Base-by-base conservation (phyloP, 768 basidiomycete genomes). In the Butyriboletus loyo region DNA sequence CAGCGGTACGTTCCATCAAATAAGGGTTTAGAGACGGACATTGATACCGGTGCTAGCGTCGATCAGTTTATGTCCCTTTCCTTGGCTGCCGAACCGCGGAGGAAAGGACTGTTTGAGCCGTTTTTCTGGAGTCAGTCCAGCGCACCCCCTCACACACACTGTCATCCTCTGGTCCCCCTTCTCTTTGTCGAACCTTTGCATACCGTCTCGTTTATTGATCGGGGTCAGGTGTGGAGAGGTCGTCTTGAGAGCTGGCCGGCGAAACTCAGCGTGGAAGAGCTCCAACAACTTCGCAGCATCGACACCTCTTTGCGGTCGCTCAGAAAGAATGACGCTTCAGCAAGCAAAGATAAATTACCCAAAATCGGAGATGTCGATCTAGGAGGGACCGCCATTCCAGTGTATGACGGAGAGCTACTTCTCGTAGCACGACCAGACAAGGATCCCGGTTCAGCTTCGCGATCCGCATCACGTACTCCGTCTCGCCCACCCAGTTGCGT, bases 1-100 rank as follows among this genome's bases (percentile, higher is more conserved):
- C 76, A 83, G 53, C 73, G 84, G 87, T 86, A 63, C 27, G 83
- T 72, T 46, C 2, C 8, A 31, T 37, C 46, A 46, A 24, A 14
- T 14, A 32, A 22, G n/a, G 42, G 37, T 13, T 25, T 51, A 15
- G 25, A 25, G 9, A 27, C 31, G 28, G 22, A 22, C 0, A 19
- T 31, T 62, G 37, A 55, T 55, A 43, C 14, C 21, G 3, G 48
- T 46, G 11, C 43, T 56, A 89, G 86, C 8, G 72, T 87, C 54
- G 88, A 88, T 24, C 86, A 88, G 54, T 91, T 89, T 60, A 86
- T 85, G 80, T 82, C 86, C 0, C 73, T 89, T 19, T 92, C 90
- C 2, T 66, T 89, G 31, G 82, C 86, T 35, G 82, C 85, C 15
- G 90, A 92, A 60, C 83, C 88, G 7, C 79, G 84, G 21, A 76